These are phyloP conservation scores for Geotrichum restrictum DNA, from an alignment of 1,139 yeast genomes.

Conservation along the genomic window DNA sequence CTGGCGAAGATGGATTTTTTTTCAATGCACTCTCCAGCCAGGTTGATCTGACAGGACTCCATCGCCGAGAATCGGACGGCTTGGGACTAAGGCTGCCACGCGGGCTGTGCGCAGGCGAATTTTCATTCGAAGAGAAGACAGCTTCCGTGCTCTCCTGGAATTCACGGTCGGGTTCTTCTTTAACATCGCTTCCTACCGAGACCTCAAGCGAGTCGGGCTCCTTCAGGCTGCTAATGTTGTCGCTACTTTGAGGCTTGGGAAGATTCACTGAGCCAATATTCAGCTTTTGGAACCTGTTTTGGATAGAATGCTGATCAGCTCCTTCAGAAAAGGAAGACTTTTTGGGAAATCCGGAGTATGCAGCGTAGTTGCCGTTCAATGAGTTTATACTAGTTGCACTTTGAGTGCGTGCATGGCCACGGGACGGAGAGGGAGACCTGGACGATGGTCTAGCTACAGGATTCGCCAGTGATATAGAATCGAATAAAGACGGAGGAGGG, in stretches of 20 bases:
- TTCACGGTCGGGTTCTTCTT: background rate
- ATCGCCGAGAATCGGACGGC: constrained; percentile 25
- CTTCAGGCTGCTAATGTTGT: background rate
- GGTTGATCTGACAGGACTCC: constrained; percentile 26
- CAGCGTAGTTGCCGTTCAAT: background rate
- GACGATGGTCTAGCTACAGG: constrained; percentile 19
- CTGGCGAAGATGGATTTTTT: constrained; percentile 23
- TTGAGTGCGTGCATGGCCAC: constrained; percentile 14
- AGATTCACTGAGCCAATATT: constrained; percentile 2
- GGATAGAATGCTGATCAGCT: background rate
- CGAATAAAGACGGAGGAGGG: constrained; percentile 8
- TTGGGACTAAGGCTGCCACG: constrained; percentile 4
- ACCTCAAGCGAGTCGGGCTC: background rate
- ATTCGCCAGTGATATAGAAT: constrained; percentile 17
- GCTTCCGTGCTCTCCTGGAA: background rate
- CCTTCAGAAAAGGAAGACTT: background rate
- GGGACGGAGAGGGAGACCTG: constrained; percentile 19
- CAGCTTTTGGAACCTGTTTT: background rate
- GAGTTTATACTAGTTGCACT: constrained; percentile 11
- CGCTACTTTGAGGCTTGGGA: constrained; percentile 10
- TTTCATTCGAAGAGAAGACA: background rate
- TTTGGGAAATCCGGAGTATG: background rate
- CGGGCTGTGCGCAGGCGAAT: background rate
- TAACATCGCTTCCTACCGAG: background rate
- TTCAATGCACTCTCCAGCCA: constrained; percentile 36